phyloP scores from a whole-genome alignment of 78 protist genomes.

The Bodo saltans region DNA sequence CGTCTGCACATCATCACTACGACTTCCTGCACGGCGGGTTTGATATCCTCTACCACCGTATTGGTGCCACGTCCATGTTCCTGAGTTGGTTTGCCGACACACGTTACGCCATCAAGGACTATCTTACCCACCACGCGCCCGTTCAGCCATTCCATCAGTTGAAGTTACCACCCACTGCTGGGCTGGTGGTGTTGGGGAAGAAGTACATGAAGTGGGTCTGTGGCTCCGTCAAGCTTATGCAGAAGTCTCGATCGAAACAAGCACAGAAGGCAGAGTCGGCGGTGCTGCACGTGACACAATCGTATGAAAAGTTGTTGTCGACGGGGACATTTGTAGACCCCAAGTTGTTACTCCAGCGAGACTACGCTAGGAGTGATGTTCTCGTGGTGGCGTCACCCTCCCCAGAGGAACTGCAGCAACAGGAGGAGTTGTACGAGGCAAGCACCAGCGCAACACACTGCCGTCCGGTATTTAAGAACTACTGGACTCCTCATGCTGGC shows the following conservation, averaged over 20 bases:
- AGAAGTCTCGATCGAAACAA: not conserved
- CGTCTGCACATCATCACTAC: not conserved
- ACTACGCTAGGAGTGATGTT: too few species aligned
- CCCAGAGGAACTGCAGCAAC: too few species aligned
- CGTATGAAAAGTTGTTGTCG: too few species aligned
- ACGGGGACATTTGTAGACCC: too few species aligned
- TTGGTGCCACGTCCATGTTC: not conserved
- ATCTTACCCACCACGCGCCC: not conserved
- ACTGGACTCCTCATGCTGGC: too few species aligned
- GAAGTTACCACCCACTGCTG: too few species aligned
- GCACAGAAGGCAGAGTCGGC: not conserved
- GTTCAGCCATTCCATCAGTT: not conserved
- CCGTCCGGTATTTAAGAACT: too few species aligned
- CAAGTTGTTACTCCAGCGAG: too few species aligned
- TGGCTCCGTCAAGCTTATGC: not conserved
- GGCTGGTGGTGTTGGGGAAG: not conserved
- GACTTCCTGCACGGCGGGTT: not conserved
- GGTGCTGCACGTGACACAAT: not conserved
- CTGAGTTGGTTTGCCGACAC: not conserved
- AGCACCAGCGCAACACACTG: too few species aligned
- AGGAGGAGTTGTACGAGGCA: too few species aligned
- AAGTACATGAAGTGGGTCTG: not conserved
- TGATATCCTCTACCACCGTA: not conserved
- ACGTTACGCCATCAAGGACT: not conserved
- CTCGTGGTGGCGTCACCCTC: too few species aligned